Conservation (phyloP, 768 basidiomycete genomes). For the Multifurca ochricompacta region DNA sequence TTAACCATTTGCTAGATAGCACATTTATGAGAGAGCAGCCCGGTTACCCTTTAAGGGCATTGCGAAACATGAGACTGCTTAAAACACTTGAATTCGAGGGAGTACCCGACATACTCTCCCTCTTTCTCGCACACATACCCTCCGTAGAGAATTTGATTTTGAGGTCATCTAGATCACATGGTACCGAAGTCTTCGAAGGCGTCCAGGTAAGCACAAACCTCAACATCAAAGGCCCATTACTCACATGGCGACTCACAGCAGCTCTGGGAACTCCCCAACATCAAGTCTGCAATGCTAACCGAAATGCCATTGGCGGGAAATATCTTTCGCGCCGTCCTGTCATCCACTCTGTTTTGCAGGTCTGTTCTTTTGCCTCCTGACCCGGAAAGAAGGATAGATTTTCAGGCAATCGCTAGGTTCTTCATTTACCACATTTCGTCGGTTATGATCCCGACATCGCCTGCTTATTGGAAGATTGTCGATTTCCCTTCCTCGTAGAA, state of each 20-base stretch:
- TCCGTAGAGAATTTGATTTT: conserved; percentile 13
- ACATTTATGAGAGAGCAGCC: neutral
- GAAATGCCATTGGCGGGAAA: conserved; percentile 13
- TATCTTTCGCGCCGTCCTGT: conserved; percentile 2
- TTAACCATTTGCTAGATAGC: neutral
- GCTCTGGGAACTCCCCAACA: conserved; percentile 9
- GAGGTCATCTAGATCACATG: conserved; percentile 7
- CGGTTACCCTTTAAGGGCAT: conserved; percentile 3
- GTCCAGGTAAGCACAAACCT: neutral
- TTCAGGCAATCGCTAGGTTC: neutral
- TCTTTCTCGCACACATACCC: conserved; percentile 13
- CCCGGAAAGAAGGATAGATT: neutral
- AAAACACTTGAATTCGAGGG: conserved; percentile 14
- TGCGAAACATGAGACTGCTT: conserved; percentile 13
- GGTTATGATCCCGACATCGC: conserved; percentile 12
- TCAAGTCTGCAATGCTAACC: conserved; percentile 16
- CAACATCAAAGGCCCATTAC: neutral
- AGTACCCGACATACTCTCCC: conserved; percentile 12
- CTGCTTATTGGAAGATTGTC: conserved; percentile 8
- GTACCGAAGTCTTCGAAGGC: neutral
- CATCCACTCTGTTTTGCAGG: conserved; percentile 6
- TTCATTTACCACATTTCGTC: conserved; percentile 17
- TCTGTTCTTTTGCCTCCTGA: neutral
- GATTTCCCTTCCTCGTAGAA: conserved; percentile 10
- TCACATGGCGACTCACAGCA: neutral